phyloP scores from a whole-genome alignment of 1,284 basidiomycete species.

The Sphaerobolus stellatus region DNA sequence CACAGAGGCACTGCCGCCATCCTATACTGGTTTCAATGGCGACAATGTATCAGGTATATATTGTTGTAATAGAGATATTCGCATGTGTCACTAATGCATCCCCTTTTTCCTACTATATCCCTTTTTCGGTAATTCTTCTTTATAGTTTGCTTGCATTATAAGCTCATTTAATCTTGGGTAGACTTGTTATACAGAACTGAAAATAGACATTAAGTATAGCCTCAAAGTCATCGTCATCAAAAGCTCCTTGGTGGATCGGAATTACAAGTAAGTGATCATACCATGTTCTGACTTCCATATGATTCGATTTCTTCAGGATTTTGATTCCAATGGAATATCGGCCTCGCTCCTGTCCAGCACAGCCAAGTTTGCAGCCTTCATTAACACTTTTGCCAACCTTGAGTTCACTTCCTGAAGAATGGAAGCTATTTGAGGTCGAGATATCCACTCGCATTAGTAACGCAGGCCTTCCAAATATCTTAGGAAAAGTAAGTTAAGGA shows the following conservation, averaged over 20 bases:
- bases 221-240: background rate
- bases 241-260: conserved; percentile 5
- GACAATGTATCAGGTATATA: background rate
- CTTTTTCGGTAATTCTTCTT: no score
- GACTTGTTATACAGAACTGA: no score
- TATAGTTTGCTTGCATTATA: no score
- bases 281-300: background rate
- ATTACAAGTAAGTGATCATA: conserved; percentile 5
- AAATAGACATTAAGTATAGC: conserved; percentile 2
- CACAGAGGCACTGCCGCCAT: conserved; percentile 48
- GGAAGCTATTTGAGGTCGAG: conserved; percentile 28
- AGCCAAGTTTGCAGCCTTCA: conserved; percentile 36
- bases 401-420: conserved; percentile 61
- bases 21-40: conserved; percentile 33
- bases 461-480: no score
- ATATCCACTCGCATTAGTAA: no score
- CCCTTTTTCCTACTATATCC: no score
- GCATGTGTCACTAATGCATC: no score
- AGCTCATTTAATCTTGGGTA: no score
- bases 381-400: conserved; percentile 45
- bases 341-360: conserved; percentile 53
- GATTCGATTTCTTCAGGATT: no score
- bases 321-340: conserved; percentile 40
- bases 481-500: no score
- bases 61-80: no score